Percentiles rank a stretch among this genome's conserved stretches.
Evolutionary conservation across 108 stramenopile species (phyloP).

Genomic region (Conticribra guillardii): DNA sequence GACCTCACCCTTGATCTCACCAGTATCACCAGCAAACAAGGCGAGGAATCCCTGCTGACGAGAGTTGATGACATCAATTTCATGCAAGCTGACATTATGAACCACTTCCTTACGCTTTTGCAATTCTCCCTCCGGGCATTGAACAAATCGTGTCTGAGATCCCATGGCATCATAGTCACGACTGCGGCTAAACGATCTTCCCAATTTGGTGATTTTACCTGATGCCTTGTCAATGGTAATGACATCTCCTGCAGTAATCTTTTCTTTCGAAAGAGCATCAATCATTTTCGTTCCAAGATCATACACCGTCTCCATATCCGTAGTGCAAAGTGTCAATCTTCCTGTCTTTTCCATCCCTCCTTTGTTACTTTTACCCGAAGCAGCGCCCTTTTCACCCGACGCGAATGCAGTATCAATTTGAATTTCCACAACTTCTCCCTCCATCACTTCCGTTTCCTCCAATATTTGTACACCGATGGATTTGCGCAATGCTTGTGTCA

Average conservation of each 20-base stretch:
- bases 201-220: slow-evolving; percentile 96
- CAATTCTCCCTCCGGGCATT: slow-evolving; percentile 98
- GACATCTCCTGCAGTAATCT: slow-evolving; percentile 97
- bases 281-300: slow-evolving; percentile 99
- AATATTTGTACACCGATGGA: slow-evolving; percentile 95
- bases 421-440: slow-evolving; percentile 99
- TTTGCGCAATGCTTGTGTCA: slow-evolving; percentile 98
- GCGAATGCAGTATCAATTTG: slow-evolving; percentile 82
- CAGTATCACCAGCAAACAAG: slow-evolving; percentile 98
- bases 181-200: slow-evolving; percentile 91
- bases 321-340: slow-evolving; percentile 95
- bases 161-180: slow-evolving; percentile 99
- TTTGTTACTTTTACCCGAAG: no score
- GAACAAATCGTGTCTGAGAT: slow-evolving; percentile 96
- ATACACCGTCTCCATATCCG: slow-evolving; percentile 99
- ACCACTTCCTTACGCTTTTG: slow-evolving; percentile 98
- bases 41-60: slow-evolving; percentile 99
- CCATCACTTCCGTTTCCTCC: slow-evolving; percentile 99
- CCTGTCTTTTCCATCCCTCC: slow-evolving; percentile 91
- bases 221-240: slow-evolving; percentile 99
- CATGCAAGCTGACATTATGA: slow-evolving; percentile 95
- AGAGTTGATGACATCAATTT: slow-evolving; percentile 99
- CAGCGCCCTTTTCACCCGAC: slow-evolving; percentile 24
- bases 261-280: slow-evolving; percentile 95
- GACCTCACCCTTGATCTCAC: slow-evolving; percentile 97